phyloP scores from a whole-genome alignment of 2,329 filamentous ascomycete genomes.

The Xylariaceae sp. region DNA sequence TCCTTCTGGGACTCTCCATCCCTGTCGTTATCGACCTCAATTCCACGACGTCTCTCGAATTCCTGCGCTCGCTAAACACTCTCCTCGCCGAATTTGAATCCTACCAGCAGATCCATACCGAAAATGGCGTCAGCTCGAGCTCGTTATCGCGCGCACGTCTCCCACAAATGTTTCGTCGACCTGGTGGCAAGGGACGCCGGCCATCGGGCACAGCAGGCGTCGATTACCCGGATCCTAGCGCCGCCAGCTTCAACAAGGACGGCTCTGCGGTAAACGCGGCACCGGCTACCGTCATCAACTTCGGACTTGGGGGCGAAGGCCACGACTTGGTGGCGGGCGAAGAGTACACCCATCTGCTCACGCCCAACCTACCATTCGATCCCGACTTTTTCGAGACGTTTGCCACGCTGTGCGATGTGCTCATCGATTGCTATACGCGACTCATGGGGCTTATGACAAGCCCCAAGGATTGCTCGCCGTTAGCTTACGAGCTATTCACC shows the following conservation, averaged over 20 bases:
- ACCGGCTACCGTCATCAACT: slow-evolving; percentile 47
- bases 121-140: slow-evolving; percentile 62
- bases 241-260: slow-evolving; percentile 20
- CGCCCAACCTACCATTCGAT: slow-evolving; percentile 89
- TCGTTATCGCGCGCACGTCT: slow-evolving; percentile 73
- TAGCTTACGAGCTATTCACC: slow-evolving; percentile 75
- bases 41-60: slow-evolving; percentile 72
- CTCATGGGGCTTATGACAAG: slow-evolving; percentile 70
- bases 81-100: slow-evolving; percentile 89
- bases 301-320: slow-evolving; percentile 48
- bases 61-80: slow-evolving; percentile 77
- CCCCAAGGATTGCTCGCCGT: slow-evolving; percentile 63
- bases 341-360: slow-evolving; percentile 82
- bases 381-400: slow-evolving; percentile 97
- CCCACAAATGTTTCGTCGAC: slow-evolving; percentile 74
- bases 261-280: slow-evolving; percentile 31
- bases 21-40: slow-evolving; percentile 86
- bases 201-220: slow-evolving; percentile 42
- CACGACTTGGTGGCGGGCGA: slow-evolving; percentile 71
- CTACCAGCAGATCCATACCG: slow-evolving; percentile 80
- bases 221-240: slow-evolving; percentile 21
- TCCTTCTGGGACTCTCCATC: slow-evolving; percentile 86
- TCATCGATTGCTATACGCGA: slow-evolving; percentile 85
- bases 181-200: slow-evolving; percentile 51
- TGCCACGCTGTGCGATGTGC: slow-evolving; percentile 86